Evolutionary conservation across 2,329 filamentous ascomycete species (phyloP), one percentile per base, ranked within the genome.

Genomic region (Scytalidium lignicola): DNA sequence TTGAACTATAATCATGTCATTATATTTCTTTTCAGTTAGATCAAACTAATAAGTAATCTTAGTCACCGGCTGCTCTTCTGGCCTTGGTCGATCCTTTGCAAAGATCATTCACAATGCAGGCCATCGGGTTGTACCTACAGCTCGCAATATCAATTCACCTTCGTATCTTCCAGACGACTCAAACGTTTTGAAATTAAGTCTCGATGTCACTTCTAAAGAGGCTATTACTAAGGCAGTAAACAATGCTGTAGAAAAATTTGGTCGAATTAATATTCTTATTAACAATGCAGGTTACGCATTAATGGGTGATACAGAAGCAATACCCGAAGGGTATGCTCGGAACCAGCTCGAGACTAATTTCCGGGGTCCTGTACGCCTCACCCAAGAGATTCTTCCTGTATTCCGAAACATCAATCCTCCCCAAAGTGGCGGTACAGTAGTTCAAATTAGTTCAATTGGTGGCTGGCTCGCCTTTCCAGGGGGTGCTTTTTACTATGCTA

Each of bases 221-320:
- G 62, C 52, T 15, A 59, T 63, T 3, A 19, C 57, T n/a, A 48
- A 58, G 3, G 60, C 64, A 1, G 55, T 67, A 12, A 26, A 23
- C 17, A 19, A 47, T 21, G n/a, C 37, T 9, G 15, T 42, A 18
- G n/a, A 22, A 10, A 26, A 23, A 7, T 47, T 47, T 47, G 45
- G 45, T 28, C 71, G 74, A 9, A 63, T 83, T 41, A 77, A 83
- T 58, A 71, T 81, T 1, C 72, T 82, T 7, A 70, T 79, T 51
- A 81, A 81, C 65, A 81, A 81, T 43, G 78, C 78, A 2, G 80
- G 78, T 3, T 80, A 79, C 50, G 73, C 74, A 17, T 62, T 77
- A 2, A 58, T 63, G 12, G 74, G 73, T n/a, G 70, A 75, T 1
- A 71, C 80, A 29, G 79, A 82, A 49, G 53, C 53, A n/a, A 57